phyloP scores from a whole-genome alignment of 495 filamentous ascomycete genomes.

The Aspergillus affinis region DNA sequence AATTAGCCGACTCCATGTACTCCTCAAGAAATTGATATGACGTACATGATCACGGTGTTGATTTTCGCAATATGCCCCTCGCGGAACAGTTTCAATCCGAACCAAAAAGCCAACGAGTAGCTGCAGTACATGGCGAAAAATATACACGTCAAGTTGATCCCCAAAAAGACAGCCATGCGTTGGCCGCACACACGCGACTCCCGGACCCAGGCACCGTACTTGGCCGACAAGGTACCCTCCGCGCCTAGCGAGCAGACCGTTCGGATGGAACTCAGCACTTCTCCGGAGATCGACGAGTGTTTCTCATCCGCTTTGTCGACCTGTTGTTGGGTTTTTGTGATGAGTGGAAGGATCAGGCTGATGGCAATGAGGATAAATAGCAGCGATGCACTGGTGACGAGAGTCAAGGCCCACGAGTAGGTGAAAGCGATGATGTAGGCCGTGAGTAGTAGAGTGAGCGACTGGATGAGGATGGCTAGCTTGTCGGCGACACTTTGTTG shows the following conservation, averaged over 20 bases:
- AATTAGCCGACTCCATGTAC: constrained; percentile 8
- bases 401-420: constrained; percentile 49
- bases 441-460: constrained; percentile 47
- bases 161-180: constrained; percentile 24
- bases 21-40: constrained; percentile 4
- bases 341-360: constrained; percentile 31
- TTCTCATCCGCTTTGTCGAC: constrained; percentile 29
- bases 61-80: constrained; percentile 38
- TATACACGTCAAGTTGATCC: constrained; percentile 29
- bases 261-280: constrained; percentile 48
- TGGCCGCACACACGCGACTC: constrained; percentile 55
- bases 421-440: constrained; percentile 52
- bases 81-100: constrained; percentile 43
- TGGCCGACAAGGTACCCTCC: constrained; percentile 32
- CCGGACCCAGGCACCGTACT: constrained; percentile 53
- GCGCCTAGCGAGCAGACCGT: constrained; percentile 56
- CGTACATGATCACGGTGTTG: constrained; percentile 51
- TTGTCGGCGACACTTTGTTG: constrained; percentile 68
- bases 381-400: constrained; percentile 39
- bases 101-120: constrained; percentile 54
- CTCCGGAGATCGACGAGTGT: constrained; percentile 47
- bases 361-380: constrained; percentile 39
- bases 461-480: constrained; percentile 49
- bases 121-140: constrained; percentile 47
- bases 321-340: constrained; percentile 39